Evolutionary conservation across 2,329 filamentous ascomycete genomes (phyloP).

Genomic region (Lasiodiplodia gonubiensis): DNA sequence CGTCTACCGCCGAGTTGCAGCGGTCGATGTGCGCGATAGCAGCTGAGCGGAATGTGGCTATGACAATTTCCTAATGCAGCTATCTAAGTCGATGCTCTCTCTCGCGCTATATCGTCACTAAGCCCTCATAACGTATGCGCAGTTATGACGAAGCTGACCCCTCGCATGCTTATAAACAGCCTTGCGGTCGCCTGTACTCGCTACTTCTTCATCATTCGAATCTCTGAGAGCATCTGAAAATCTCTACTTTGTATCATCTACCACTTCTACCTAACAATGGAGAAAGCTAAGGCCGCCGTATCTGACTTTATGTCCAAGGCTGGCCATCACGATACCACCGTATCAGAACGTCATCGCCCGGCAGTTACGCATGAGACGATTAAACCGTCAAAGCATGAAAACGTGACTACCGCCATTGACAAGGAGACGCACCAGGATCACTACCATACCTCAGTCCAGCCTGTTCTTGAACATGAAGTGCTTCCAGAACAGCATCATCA

Average conservation of each 20-base stretch:
- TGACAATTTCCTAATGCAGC: conserved; percentile 4
- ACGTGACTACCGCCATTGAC: conserved; percentile 67
- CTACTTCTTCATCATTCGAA: not conserved
- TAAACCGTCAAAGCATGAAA: conserved; percentile 65
- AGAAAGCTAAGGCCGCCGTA: conserved; percentile 69
- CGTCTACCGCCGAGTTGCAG: not conserved
- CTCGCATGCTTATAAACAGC: not conserved
- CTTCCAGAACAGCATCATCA: conserved; percentile 68
- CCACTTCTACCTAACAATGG: conserved; percentile 55
- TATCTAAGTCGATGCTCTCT: not conserved
- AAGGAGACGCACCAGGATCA: conserved; percentile 75
- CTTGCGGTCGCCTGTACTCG: not conserved
- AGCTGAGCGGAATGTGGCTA: not conserved
- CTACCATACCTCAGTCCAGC: conserved; percentile 73
- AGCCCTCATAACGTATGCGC: conserved; percentile 1
- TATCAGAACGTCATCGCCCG: no score
- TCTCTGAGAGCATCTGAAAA: not conserved
- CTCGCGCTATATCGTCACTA: conserved; percentile 1
- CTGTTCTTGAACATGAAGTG: conserved; percentile 61
- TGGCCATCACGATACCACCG: conserved; percentile 70
- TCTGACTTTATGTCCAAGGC: conserved; percentile 64
- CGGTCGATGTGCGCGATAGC: not conserved
- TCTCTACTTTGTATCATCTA: not conserved
- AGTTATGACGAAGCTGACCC: conserved; percentile 1
- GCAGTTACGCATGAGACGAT: conserved; percentile 67